Evolutionary conservation across 2,329 filamentous ascomycete species (phyloP), one percentile per base, ranked within the genome.

Genomic region (Ophiocordyceps polyrhachis-furcata): DNA sequence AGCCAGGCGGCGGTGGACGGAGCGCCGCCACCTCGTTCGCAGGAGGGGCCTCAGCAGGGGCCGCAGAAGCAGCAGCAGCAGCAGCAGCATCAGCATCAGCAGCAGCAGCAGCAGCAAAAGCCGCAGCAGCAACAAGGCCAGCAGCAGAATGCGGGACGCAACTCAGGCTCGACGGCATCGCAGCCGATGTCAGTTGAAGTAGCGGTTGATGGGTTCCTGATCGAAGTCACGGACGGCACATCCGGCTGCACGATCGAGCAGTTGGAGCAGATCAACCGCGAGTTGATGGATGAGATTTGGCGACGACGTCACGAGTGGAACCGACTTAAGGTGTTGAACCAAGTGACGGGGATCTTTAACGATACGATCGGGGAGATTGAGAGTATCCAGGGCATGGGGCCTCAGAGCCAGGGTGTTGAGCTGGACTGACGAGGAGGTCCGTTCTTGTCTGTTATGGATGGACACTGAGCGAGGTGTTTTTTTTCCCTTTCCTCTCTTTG

Each of bases 201-300:
- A 0, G 67, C 73, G 28, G 65, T 86, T 21, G 60, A 66, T 2
- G 58, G 65, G 7, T 71, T 93, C 45, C 69, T 86, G 46, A 58
- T 68, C 0, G 68, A 76, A 35, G 65, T 94, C 31, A 78, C 80
- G 0, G 63, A 73, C 25, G 68, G 71, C 41, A 89, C 83, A 2
- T 79, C 76, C 19, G 85, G 84, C 1, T 84, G 83, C 59, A 83
- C 81, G 0, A 83, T 98, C 44, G 91, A 98, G 63, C 89, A 98
- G 60, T 67, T 98, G 19, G 89, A 96, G 67, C 89, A 96, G 62
- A 80, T 95, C 58, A 88, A 88, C 59, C 81, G 87, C 8, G 78
- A 81, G 51, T 67, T 96, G 50, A 96, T 96, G 89, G 83, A 89
- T 48, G 77, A 80, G 50, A 74, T 96, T 41, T 98, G 91, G 91